Evolutionary conservation across 2,329 filamentous ascomycete genomes (phyloP).

Genomic region (Verticillium zaregamsianum): DNA sequence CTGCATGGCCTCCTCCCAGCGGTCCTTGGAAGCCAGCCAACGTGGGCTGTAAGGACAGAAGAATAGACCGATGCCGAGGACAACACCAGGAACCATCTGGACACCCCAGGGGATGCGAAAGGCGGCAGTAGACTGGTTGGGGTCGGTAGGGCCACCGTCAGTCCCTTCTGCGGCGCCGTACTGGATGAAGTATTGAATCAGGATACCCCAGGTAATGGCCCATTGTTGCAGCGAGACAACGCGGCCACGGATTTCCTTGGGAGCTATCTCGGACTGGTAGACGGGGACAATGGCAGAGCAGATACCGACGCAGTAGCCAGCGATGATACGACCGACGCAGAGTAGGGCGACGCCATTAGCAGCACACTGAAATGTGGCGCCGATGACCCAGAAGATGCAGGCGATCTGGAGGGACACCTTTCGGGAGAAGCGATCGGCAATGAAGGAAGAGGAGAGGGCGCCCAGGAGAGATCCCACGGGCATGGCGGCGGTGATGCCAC

Average conservation of each 20-base stretch:
- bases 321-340: constrained; percentile 65
- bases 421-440: constrained; percentile 47
- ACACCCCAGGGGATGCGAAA: constrained; percentile 61
- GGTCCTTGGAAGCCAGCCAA: constrained; percentile 65
- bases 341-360: constrained; percentile 67
- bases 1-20: constrained; percentile 60
- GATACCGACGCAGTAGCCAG: constrained; percentile 71
- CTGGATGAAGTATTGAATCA: constrained; percentile 64
- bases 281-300: constrained; percentile 67
- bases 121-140: constrained; percentile 44
- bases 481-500: constrained; percentile 70
- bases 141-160: constrained; percentile 45
- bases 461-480: constrained; percentile 66
- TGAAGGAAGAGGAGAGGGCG: constrained; percentile 43
- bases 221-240: constrained; percentile 62
- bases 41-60: constrained; percentile 63
- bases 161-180: constrained; percentile 54
- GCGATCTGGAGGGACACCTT: constrained; percentile 45
- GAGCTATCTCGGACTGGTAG: constrained; percentile 64
- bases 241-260: constrained; percentile 53
- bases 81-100: constrained; percentile 50
- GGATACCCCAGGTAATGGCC: constrained; percentile 67
- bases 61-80: constrained; percentile 52
- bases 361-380: constrained; percentile 53
- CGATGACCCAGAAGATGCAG: constrained; percentile 47